These are phyloP conservation scores for Apiotrichum mycotoxinovorans DNA, from an alignment of 1,284 basidiomycete species.

Conservation along the genomic window DNA sequence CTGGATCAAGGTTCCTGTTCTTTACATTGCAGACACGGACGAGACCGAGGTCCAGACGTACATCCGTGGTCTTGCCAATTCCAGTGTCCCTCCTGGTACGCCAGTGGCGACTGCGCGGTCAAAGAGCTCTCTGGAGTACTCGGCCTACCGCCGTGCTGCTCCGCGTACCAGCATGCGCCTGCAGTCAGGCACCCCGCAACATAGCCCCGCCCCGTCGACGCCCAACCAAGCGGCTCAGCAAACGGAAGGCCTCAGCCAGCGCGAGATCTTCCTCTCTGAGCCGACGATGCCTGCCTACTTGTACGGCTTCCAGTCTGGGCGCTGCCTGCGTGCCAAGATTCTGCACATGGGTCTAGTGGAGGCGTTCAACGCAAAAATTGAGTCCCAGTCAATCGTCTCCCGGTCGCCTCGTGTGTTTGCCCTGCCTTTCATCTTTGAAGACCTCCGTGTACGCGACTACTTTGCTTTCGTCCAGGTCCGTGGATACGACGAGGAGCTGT, in stretches of 20 bases:
- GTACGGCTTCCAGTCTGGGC: slow-evolving; percentile 34
- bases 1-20: slow-evolving; percentile 26
- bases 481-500: slow-evolving; percentile 33
- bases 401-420: slow-evolving; percentile 33
- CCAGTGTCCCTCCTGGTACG: slow-evolving; percentile 1
- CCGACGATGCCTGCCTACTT: slow-evolving; percentile 27
- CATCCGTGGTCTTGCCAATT: slow-evolving; percentile 25
- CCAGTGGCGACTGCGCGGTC: slow-evolving; percentile 2
- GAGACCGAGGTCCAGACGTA: slow-evolving; percentile 25
- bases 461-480: slow-evolving; percentile 25
- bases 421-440: slow-evolving; percentile 35
- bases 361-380: slow-evolving; percentile 14
- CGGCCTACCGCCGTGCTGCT: slow-evolving; percentile 11
- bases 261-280: slow-evolving; percentile 27
- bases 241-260: background rate
- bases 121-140: slow-evolving; percentile 15
- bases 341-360: slow-evolving; percentile 32
- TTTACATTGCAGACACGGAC: slow-evolving; percentile 24
- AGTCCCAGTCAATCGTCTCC: slow-evolving; percentile 22
- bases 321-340: slow-evolving; percentile 26
- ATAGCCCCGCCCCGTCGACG: background rate
- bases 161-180: slow-evolving; percentile 1
- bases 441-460: slow-evolving; percentile 33
- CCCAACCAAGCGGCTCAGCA: background rate
- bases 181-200: background rate